phyloP scores from a whole-genome alignment of 2,329 filamentous ascomycete species.

The Penicillium fuscoglaucum region DNA sequence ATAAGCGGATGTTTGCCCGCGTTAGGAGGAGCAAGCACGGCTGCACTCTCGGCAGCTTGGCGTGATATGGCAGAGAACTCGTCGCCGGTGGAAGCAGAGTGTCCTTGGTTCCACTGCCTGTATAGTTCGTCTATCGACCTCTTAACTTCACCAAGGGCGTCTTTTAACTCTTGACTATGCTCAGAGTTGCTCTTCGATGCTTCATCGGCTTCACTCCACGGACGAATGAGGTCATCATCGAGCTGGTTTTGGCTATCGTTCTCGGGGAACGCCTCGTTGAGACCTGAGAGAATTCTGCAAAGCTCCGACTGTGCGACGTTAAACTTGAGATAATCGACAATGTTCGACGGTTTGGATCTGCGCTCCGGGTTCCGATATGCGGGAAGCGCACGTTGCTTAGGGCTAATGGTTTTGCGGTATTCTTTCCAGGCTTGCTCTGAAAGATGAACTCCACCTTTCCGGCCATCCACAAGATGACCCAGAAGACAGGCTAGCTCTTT shows the following conservation, averaged over 20 bases:
- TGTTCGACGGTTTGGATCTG: constrained; percentile 34
- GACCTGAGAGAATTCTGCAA: constrained; percentile 31
- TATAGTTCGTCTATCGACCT: constrained; percentile 21
- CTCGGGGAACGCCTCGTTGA: constrained; percentile 33
- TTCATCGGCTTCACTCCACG: constrained; percentile 31
- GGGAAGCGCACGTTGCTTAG: constrained; percentile 29
- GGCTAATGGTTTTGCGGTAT: constrained; percentile 38
- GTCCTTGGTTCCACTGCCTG: constrained; percentile 22
- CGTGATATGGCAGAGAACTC: constrained; percentile 28
- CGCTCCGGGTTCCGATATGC: constrained; percentile 39
- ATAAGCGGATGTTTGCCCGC: constrained; percentile 35
- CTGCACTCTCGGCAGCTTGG: constrained; percentile 30
- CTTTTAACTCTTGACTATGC: constrained; percentile 18
- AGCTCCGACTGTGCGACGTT: constrained; percentile 37
- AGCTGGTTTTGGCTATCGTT: constrained; percentile 9
- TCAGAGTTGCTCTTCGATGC: constrained; percentile 23
- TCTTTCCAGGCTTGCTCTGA: constrained; percentile 41
- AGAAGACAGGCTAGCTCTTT: constrained; percentile 45
- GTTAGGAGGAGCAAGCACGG: constrained; percentile 33
- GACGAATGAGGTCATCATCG: constrained; percentile 40
- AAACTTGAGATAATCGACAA: constrained; percentile 50
- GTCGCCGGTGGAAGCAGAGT: constrained; percentile 1
- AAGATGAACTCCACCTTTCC: constrained; percentile 47
- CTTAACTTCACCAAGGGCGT: constrained; percentile 22
- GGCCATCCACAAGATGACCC: constrained; percentile 48